These are phyloP conservation scores for Cladophialophora immunda DNA, from an alignment of 2,329 filamentous ascomycete species.

Conservation along the genomic window DNA sequence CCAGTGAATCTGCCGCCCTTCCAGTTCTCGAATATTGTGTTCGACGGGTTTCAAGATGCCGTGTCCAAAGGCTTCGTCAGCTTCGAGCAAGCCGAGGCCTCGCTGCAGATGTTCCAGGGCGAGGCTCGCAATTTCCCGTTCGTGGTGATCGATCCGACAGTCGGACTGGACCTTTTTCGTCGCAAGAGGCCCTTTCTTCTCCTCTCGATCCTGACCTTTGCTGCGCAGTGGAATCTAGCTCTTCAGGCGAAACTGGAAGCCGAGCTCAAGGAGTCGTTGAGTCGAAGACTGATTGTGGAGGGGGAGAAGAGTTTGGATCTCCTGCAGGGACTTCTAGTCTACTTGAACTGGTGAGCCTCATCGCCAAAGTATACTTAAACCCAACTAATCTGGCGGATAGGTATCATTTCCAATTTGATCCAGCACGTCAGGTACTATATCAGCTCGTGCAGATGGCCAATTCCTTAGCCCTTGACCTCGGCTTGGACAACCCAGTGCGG, in stretches of 20 bases:
- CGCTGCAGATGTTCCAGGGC: conserved; percentile 1
- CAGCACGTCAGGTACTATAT: not conserved
- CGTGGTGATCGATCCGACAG: not conserved
- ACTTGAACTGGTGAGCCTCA: conserved; percentile 9
- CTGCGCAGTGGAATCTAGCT: not conserved
- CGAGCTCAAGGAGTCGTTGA: conserved; percentile 5
- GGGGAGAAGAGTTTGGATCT: conserved; percentile 13
- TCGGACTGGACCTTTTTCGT: conserved; percentile 7
- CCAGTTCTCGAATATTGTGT: conserved; percentile 1
- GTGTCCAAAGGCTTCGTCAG: conserved; percentile 11
- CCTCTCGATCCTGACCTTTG: conserved; percentile 1
- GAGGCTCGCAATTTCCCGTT: conserved; percentile 8
- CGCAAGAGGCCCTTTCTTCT: conserved; percentile 10
- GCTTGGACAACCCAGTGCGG: not conserved
- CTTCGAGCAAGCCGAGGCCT: conserved; percentile 8
- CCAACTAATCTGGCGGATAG: not conserved
- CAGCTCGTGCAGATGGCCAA: conserved; percentile 5
- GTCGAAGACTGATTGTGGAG: not conserved
- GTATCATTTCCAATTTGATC: conserved; percentile 14
- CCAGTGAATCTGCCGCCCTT: not conserved
- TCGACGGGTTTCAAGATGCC: conserved; percentile 6
- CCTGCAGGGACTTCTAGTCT: conserved; percentile 12
- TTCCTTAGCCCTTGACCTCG: not conserved
- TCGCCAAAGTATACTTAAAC: not conserved
- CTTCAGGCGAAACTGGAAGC: conserved; percentile 4